Percentiles rank a stretch among this genome's conserved stretches.
Evolutionary conservation across 1,284 basidiomycete species (phyloP).

Genomic region (Cystobasidiaceae sp.): DNA sequence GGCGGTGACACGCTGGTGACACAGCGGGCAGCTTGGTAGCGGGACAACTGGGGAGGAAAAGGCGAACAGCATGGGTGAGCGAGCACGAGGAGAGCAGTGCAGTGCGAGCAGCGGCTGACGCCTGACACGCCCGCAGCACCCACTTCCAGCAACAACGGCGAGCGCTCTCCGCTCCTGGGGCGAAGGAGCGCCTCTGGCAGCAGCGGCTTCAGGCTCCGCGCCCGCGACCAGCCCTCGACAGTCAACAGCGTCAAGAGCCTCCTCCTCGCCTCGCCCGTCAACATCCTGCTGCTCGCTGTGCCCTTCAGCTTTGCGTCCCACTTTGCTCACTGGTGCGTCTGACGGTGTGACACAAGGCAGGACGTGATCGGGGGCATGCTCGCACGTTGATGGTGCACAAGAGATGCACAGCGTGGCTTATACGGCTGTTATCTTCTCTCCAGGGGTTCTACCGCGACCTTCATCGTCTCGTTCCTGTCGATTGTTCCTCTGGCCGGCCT

Average conservation of each 20-base stretch:
- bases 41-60: too few relatives aligned
- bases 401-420: neutral
- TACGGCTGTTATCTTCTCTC: slow-evolving; percentile 39
- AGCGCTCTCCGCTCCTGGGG: slow-evolving; percentile 12
- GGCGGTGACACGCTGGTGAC: too few relatives aligned
- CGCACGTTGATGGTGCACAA: neutral
- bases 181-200: too few relatives aligned
- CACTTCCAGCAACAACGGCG: too few relatives aligned
- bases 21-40: too few relatives aligned
- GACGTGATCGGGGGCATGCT: neutral
- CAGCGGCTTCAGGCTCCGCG: neutral
- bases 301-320: slow-evolving; percentile 65
- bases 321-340: slow-evolving; percentile 41
- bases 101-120: too few relatives aligned
- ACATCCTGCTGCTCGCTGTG: slow-evolving; percentile 69
- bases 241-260: slow-evolving; percentile 61
- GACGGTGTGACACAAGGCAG: too few relatives aligned
- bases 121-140: neutral
- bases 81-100: too few relatives aligned
- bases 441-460: slow-evolving; percentile 79
- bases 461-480: slow-evolving; percentile 73
- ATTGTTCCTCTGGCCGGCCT: slow-evolving; percentile 73
- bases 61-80: too few relatives aligned
- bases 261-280: slow-evolving; percentile 66
- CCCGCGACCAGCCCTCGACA: slow-evolving; percentile 21